Evolutionary conservation across 75 land plant species (phyloP), one percentile per base, ranked within the genome.

Genomic region (Selaginella moellendorffii): DNA sequence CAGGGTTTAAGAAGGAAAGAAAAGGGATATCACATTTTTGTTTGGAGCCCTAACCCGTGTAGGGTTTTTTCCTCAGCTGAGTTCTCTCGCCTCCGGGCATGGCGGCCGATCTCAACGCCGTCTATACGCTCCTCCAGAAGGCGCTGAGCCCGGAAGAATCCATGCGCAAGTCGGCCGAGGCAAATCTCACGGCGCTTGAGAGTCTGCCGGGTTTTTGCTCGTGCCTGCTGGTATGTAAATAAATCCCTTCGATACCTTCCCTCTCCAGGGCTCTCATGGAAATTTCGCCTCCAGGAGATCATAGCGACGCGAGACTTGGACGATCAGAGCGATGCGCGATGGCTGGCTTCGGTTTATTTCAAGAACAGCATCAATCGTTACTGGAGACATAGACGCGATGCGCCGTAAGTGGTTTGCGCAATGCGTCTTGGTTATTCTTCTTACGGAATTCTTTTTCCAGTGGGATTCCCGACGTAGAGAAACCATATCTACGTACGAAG

Each of bases 321-420:
- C 20, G 66, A 72, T 26, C 83, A 82, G 29, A 79, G 62, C 19
- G 87, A 87, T 74, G 81, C 86, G 0, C 77, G 99, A 26, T 81
- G 95, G 68, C 71, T 90, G 78, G 90, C 99, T 24, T 78, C 99
- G 1, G 90, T 95, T 12, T 95, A 86, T 56, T 83, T 95, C 69
- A 95, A 95, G 80, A 95, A 95, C 64, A 86, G 92, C 61, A 73
- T 95, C 17, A 90, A 78, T 63, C 87, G 97, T 1, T 90, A 82
- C 69, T 95, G 99, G 99, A 78, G 99, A 67, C 77, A 66, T 1
- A 67, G 92, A 53, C 81, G 91, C 29, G 85, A 88, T 61, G 72
- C 90, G n/a, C 23, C 66, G 98, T 93, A 72, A 72, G 96, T 66
- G 70, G 8, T 24, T 9, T 64, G 2, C 54, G 1, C 5, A 24